Percentiles rank a stretch among this genome's conserved stretches.
Conservation (phyloP, 805 yeast species). For the Pichia ethanolica region DNA sequence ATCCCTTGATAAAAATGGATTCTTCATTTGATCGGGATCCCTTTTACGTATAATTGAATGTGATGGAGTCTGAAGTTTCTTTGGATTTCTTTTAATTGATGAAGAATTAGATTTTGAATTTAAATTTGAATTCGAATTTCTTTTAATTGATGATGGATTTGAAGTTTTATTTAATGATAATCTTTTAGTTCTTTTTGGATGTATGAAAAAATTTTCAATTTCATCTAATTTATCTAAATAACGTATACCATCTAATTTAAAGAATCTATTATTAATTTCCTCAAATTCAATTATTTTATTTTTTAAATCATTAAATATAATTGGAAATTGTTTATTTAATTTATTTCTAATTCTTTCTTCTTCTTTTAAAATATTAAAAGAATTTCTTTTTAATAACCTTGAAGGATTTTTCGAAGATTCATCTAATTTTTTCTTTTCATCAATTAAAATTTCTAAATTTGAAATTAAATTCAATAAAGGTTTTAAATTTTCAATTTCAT, state of each 20-base stretch:
- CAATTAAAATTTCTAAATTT: conserved; percentile 45
- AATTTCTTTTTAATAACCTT: conserved; percentile 63
- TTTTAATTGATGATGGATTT: neutral
- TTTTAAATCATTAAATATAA: conserved; percentile 45
- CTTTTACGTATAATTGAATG: conserved; percentile 18
- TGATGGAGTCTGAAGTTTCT: conserved; percentile 7
- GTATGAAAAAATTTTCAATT: conserved; percentile 17
- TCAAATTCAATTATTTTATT: conserved; percentile 43
- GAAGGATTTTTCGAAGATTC: conserved; percentile 75
- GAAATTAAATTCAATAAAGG: conserved; percentile 51
- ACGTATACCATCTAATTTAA: conserved; percentile 42
- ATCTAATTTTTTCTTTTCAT: conserved; percentile 55
- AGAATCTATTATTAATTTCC: conserved; percentile 28
- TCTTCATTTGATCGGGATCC: conserved; percentile 14
- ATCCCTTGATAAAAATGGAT: conserved; percentile 19
- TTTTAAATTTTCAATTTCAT: conserved; percentile 41
- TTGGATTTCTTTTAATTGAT: neutral
- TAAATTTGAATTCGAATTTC: too few species aligned
- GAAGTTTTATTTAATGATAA: conserved; percentile 1
- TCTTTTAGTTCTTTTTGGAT: conserved; percentile 11
- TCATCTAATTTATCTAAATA: conserved; percentile 28
- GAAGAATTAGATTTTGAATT: neutral
- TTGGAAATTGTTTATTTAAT: conserved; percentile 62
- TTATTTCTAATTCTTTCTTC: conserved; percentile 74
- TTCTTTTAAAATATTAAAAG: conserved; percentile 67